Evolutionary conservation across 352 stramenopile species (phyloP).

Genomic region (Pythium sukuiense): DNA sequence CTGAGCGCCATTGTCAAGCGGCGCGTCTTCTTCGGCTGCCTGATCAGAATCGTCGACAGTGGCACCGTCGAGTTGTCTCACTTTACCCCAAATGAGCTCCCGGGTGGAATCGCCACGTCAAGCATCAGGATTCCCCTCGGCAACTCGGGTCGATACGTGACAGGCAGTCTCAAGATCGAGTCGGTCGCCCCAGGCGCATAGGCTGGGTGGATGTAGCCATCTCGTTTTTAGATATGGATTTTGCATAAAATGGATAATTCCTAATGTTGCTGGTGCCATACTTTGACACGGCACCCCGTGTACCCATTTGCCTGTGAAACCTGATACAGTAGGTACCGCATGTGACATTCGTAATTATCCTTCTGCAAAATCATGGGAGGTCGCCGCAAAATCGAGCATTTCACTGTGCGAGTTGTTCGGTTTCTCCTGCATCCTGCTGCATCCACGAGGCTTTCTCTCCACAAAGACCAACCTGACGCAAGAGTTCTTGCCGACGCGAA

Average conservation of each 20-base stretch:
- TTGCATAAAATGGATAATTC: background rate
- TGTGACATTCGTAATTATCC: conserved; percentile 1
- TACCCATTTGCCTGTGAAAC: background rate
- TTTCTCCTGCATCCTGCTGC: background rate
- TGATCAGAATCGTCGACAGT: too few species aligned
- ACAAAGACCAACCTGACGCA: conserved; percentile 2
- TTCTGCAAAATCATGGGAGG: background rate
- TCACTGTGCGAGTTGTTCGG: background rate
- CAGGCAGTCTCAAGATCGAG: too few species aligned
- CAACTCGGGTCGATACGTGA: too few species aligned
- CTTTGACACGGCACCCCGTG: too few species aligned
- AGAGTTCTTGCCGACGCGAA: background rate
- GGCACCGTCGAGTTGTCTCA: too few species aligned
- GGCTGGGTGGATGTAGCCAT: too few species aligned
- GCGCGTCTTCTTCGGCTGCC: too few species aligned
- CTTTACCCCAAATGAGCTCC: too few species aligned
- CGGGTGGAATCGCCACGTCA: too few species aligned
- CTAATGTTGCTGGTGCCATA: background rate
- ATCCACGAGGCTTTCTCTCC: background rate
- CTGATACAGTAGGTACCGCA: background rate
- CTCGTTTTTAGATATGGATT: background rate
- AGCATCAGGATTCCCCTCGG: too few species aligned
- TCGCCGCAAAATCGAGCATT: background rate
- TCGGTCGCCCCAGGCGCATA: too few species aligned
- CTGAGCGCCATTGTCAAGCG: too few species aligned